Evolutionary conservation across 2,329 filamentous ascomycete species (phyloP).

Genomic region (Ophiostoma himal-ulmi): DNA sequence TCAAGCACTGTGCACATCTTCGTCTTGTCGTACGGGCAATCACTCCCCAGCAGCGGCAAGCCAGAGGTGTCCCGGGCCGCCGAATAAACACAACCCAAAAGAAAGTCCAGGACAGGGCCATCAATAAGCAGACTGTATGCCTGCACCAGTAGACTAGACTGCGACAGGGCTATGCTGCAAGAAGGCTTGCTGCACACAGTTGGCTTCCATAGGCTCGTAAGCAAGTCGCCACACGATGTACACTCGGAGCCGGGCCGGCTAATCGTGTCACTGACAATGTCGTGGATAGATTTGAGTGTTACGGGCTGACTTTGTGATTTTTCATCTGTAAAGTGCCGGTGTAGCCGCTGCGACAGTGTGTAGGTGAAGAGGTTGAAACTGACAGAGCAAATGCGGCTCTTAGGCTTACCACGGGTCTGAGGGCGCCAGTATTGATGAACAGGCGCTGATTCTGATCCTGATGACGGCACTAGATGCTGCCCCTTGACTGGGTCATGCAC

Average conservation of each 20-base stretch:
- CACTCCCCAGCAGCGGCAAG: conserved; percentile 23
- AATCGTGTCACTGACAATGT: conserved; percentile 22
- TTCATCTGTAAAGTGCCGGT: conserved; percentile 20
- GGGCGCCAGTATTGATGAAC: conserved; percentile 19
- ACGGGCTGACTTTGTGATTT: background rate
- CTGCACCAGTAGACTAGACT: conserved; percentile 25
- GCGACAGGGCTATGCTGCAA: conserved; percentile 22
- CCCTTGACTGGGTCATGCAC: conserved; percentile 10
- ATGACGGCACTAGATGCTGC: background rate
- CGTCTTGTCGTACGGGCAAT: conserved; percentile 24
- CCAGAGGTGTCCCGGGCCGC: conserved; percentile 21
- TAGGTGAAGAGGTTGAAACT: conserved; percentile 27
- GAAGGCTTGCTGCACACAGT: conserved; percentile 23
- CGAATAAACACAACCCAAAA: conserved; percentile 27
- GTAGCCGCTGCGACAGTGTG: conserved; percentile 25
- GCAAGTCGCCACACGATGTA: conserved; percentile 22
- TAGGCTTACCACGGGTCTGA: background rate
- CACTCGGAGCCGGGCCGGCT: conserved; percentile 25
- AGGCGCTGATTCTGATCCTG: conserved; percentile 10
- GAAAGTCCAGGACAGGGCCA: conserved; percentile 27
- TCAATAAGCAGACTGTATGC: conserved; percentile 26
- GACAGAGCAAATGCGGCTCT: conserved; percentile 23
- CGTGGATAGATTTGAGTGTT: conserved; percentile 22
- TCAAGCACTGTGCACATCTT: conserved; percentile 24
- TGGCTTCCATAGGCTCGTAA: conserved; percentile 25